These are phyloP conservation scores for Volutella citrinella DNA, from an alignment of 2,329 filamentous ascomycete genomes.

Conservation along the genomic window DNA sequence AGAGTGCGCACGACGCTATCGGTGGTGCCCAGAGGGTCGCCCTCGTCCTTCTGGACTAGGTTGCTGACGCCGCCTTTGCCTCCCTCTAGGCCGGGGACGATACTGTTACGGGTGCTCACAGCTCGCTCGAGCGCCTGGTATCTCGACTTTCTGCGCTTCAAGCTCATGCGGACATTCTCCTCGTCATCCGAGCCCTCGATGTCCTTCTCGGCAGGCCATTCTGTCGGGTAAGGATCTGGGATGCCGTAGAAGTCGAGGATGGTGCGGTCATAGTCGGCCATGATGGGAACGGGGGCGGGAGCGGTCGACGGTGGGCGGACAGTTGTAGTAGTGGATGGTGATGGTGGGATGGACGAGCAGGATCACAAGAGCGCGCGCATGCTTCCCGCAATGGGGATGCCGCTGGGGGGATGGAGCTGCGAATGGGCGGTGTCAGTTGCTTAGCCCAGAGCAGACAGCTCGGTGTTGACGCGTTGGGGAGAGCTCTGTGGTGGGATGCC, in stretches of 20 bases:
- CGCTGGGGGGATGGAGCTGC: no score
- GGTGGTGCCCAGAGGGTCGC: constrained; percentile 83
- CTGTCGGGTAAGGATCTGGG: constrained; percentile 69
- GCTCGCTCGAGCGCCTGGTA: constrained; percentile 82
- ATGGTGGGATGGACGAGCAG: constrained; percentile 11
- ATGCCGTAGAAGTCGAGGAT: constrained; percentile 91
- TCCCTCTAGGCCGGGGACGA: constrained; percentile 66
- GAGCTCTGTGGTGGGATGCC: no score
- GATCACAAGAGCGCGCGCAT: constrained; percentile 8
- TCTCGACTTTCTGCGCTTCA: constrained; percentile 66
- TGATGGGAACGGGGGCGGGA: no score
- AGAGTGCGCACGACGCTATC: constrained; percentile 83
- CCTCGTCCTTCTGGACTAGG: constrained; percentile 84
- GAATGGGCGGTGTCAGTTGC: no score
- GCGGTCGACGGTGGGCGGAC: no score
- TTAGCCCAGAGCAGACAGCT: no score
- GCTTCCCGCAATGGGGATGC: no score
- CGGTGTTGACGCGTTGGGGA: no score
- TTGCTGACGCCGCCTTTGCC: constrained; percentile 67
- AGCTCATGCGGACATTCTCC: constrained; percentile 48
- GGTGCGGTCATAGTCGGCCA: constrained; percentile 71
- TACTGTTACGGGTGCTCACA: constrained; percentile 63
- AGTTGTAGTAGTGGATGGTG: constrained; percentile 5
- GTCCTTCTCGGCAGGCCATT: constrained; percentile 83
- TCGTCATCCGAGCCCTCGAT: constrained; percentile 63